Conservation (phyloP, 139 green algal genomes). For the Chlamydomonas applanata region DNA sequence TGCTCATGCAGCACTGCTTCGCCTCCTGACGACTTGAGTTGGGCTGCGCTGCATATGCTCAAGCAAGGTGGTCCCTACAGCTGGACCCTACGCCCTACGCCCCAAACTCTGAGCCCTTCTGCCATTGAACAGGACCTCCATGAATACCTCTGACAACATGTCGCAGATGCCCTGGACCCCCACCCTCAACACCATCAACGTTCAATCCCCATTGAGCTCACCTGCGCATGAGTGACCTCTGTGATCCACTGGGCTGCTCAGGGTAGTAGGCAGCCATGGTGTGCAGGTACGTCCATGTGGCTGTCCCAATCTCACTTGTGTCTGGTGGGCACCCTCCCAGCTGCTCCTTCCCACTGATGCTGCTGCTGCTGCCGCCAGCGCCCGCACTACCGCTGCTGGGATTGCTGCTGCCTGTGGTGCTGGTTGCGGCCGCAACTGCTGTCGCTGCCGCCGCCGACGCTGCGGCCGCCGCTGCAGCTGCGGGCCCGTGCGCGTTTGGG, state of each 20-base stretch:
- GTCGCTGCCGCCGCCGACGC: neutral
- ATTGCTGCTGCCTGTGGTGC: neutral
- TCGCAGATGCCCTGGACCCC: neutral
- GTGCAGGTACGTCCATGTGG: slow-evolving; percentile 69
- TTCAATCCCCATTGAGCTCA: neutral
- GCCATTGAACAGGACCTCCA: neutral
- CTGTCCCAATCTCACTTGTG: slow-evolving; percentile 41
- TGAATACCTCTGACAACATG: neutral
- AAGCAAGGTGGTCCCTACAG: too few species aligned
- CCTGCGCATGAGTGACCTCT: slow-evolving; percentile 46
- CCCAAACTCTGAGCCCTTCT: too few species aligned
- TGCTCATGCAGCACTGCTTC: too few species aligned
- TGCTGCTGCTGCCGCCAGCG: neutral
- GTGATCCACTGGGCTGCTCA: slow-evolving; percentile 26
- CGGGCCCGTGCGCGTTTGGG: neutral
- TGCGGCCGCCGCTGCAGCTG: neutral
- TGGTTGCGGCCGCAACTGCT: slow-evolving; percentile 1
- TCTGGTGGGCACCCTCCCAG: slow-evolving; percentile 39
- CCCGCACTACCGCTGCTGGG: neutral
- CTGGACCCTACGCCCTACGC: too few species aligned
- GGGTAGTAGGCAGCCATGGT: slow-evolving; percentile 64
- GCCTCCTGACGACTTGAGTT: too few species aligned
- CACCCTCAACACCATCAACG: neutral
- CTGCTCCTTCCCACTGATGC: neutral
- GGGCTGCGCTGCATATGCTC: too few species aligned